A percentile compares a stretch with the other conserved stretches of the same genome.
Evolutionary conservation across 352 stramenopile species (phyloP).

Genomic region (Phytophthora pseudosyringae): DNA sequence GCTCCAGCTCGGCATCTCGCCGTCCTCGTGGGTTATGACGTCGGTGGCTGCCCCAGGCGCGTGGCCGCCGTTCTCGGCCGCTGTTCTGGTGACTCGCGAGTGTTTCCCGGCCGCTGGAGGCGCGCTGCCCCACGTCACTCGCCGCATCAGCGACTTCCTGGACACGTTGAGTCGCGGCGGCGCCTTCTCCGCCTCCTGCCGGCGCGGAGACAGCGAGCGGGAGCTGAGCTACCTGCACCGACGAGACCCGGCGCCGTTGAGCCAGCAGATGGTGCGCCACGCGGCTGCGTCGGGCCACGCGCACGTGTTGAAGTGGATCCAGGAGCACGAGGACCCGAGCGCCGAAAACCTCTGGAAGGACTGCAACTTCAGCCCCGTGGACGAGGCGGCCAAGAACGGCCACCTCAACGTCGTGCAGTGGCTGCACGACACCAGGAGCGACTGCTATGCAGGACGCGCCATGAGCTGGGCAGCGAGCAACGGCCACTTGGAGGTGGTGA

Average conservation of each 20-base stretch:
- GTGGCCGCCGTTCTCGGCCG: constrained; percentile 21
- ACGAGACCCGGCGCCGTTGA: constrained; percentile 21
- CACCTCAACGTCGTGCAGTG: constrained; percentile 23
- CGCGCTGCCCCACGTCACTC: constrained; percentile 26
- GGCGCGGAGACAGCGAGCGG: constrained; percentile 20
- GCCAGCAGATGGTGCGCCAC: constrained; percentile 24
- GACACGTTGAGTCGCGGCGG: constrained; percentile 18
- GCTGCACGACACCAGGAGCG: constrained; percentile 23
- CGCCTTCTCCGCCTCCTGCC: constrained; percentile 19
- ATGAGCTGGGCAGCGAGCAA: constrained; percentile 30
- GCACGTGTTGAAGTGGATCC: constrained; percentile 35
- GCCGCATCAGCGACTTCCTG: constrained; percentile 22
- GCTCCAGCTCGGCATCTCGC: background rate
- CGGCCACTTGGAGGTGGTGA: constrained; percentile 29
- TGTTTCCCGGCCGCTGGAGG: constrained; percentile 16
- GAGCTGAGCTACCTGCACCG: constrained; percentile 26
- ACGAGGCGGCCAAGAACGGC: constrained; percentile 30
- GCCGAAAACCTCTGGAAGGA: constrained; percentile 19
- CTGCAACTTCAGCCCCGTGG: constrained; percentile 40
- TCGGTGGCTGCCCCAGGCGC: background rate
- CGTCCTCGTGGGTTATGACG: background rate
- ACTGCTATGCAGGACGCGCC: constrained; percentile 20
- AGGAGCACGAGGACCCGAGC: constrained; percentile 9
- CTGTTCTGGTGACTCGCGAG: constrained; percentile 25
- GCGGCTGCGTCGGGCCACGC: constrained; percentile 19